Evolutionary conservation across 2,329 filamentous ascomycete genomes (phyloP), one percentile per base, ranked within the genome.

Genomic region (Nannizziopsis arthrosporioides): DNA sequence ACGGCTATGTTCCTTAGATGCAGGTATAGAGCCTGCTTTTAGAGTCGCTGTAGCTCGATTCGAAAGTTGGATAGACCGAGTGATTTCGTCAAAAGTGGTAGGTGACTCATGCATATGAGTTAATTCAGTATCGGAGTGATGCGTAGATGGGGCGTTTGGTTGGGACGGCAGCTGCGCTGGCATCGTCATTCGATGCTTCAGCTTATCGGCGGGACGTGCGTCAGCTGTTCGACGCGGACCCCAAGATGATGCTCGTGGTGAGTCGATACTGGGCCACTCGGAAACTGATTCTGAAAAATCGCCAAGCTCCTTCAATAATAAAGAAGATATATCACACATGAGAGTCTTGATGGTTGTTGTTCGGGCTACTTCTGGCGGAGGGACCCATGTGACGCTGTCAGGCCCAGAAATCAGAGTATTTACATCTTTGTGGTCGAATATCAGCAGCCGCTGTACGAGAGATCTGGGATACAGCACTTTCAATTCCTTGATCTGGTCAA

Each of bases 311-410:
- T 82, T 82, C 17, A 90, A 70, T 41, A 90, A 65, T 45, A 85
- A 61, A 10, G 83, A 82, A 2, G 84, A 85, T 48, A 89, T 76
- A 62, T 87, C 82, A 59, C 84, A 87, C 77, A 90, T 81, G 58
- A 85, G 74, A 0, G 83, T 85, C 66, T 85, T 86, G 63, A 89
- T 81, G 1, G 87, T 92, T 1, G 87, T 92, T 42, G 79, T 76
- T 59, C 81, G 85, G 40, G 81, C 84, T 22, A 79, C 71, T 49
- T 81, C 75, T 15, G 71, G 69, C 0, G 82, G 78, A 12, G 87
- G 88, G 19, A 94, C 77, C 35, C 78, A 73, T 40, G 82, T 71
- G 36, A 92, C 76, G 42, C 81, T 84, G 55, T 87, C 79, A 2
- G 73, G 72, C 9, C 60, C 66, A 59, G 60, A 63, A 22, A 78